phyloP scores from a whole-genome alignment of 257 asterid genomes.

The Ilex asprella region DNA sequence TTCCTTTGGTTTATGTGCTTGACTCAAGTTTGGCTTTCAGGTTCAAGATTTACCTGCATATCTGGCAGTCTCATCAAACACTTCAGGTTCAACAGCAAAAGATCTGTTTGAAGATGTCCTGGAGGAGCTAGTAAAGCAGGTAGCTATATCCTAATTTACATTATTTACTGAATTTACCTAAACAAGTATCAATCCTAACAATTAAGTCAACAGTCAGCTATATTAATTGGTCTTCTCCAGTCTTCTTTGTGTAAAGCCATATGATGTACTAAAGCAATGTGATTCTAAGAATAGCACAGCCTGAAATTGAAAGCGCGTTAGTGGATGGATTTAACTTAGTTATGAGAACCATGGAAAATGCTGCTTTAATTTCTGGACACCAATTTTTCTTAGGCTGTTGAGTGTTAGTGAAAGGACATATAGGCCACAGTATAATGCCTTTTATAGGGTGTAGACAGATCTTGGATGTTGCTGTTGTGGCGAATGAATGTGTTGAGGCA shows the following conservation, averaged over 20 bases:
- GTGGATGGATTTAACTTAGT: no score
- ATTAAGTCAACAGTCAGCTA: not conserved
- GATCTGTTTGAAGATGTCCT: conserved; percentile 79
- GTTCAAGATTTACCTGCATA: conserved; percentile 80
- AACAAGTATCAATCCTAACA: not conserved
- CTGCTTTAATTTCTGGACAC: not conserved
- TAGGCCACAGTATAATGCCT: not conserved
- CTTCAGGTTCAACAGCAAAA: conserved; percentile 75
- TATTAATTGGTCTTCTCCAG: not conserved
- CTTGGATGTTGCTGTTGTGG: no score
- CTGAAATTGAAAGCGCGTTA: no score
- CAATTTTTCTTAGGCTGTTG: not conserved
- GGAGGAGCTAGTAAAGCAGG: conserved; percentile 91
- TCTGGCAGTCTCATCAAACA: conserved; percentile 70
- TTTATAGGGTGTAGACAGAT: no score
- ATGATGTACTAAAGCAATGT: not conserved
- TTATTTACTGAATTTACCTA: not conserved
- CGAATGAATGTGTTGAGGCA: no score
- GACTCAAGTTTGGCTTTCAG: conserved; percentile 30
- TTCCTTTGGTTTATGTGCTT: conserved; percentile 1
- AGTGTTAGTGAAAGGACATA: not conserved
- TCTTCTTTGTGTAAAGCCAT: not conserved
- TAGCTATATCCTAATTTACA: conserved; percentile 11
- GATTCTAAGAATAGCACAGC: no score
- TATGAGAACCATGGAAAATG: not conserved